Conservation (phyloP, 2,329 filamentous ascomycete species). For the Macrophomina phaseolina region DNA sequence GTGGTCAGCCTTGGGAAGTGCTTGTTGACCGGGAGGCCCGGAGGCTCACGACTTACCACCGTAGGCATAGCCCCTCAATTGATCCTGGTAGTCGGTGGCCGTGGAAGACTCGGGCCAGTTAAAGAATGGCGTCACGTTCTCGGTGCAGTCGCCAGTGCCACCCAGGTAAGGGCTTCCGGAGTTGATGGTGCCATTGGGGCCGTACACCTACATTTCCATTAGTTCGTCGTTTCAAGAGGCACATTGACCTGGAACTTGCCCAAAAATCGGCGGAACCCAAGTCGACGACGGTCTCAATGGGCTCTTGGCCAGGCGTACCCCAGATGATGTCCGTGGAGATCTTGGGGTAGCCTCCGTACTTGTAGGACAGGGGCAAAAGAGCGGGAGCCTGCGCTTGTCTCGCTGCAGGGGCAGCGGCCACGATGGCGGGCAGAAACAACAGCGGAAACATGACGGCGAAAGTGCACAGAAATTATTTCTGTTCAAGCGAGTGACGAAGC, state of each 20-base stretch:
- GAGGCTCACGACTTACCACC: not conserved
- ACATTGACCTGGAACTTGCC: not conserved
- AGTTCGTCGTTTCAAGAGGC: not conserved
- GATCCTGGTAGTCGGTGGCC: not conserved
- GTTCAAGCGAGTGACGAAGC: not conserved
- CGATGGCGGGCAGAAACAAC: slow-evolving; percentile 14
- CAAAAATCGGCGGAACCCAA: slow-evolving; percentile 28
- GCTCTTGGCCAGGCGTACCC: slow-evolving; percentile 25
- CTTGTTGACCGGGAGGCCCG: too few relatives aligned
- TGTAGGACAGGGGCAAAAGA: slow-evolving; percentile 21
- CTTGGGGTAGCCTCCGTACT: slow-evolving; percentile 29
- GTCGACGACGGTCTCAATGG: slow-evolving; percentile 27
- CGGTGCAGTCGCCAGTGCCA: slow-evolving; percentile 27
- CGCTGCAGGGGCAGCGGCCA: slow-evolving; percentile 18
- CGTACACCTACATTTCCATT: slow-evolving; percentile 15
- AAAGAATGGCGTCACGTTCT: slow-evolving; percentile 28
- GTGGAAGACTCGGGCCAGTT: slow-evolving; percentile 24
- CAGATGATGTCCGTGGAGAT: slow-evolving; percentile 27
- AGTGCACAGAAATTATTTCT: not conserved
- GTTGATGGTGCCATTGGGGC: slow-evolving; percentile 29
- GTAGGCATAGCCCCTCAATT: not conserved
- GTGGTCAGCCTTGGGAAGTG: not conserved
- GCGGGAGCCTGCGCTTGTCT: not conserved
- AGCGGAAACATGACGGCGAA: slow-evolving; percentile 19
- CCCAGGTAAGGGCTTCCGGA: slow-evolving; percentile 28